phyloP scores from a whole-genome alignment of 2,329 filamentous ascomycete genomes.

The Pseudomassariella vexata region DNA sequence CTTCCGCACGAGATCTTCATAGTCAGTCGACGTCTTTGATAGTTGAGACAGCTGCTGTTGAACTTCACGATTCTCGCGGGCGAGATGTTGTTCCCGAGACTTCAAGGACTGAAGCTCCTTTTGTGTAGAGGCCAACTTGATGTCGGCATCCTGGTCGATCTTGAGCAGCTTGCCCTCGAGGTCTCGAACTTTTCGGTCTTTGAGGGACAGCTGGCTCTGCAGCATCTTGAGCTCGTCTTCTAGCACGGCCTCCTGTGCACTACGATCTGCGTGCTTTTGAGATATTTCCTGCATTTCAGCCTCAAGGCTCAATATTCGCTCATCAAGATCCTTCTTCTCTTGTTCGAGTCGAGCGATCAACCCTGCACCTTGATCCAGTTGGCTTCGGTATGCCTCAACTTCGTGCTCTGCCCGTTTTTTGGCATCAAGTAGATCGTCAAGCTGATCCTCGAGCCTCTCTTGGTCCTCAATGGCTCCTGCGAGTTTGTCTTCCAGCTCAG shows the following conservation, averaged over 20 bases:
- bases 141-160: conserved; percentile 80
- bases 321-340: conserved; percentile 72
- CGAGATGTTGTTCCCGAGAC: conserved; percentile 68
- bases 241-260: conserved; percentile 69
- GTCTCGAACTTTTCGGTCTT: conserved; percentile 85
- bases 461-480: conserved; percentile 89
- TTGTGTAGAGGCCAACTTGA: conserved; percentile 71
- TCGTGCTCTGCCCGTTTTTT: conserved; percentile 87
- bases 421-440: conserved; percentile 81
- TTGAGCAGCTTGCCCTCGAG: conserved; percentile 79
- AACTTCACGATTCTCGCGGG: conserved; percentile 74
- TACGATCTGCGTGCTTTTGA: conserved; percentile 64
- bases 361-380: conserved; percentile 85
- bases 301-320: conserved; percentile 65
- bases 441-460: conserved; percentile 85
- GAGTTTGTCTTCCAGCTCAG: conserved; percentile 88
- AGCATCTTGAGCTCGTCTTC: conserved; percentile 85
- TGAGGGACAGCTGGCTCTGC: conserved; percentile 80
- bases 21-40: conserved; percentile 87
- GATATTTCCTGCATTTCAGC: conserved; percentile 65
- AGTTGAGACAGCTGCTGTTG: conserved; percentile 82
- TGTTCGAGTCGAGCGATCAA: conserved; percentile 82
- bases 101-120: conserved; percentile 75
- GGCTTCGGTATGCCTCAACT: conserved; percentile 68
- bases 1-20: conserved; percentile 85